phyloP scores from a whole-genome alignment of 768 basidiomycete species.

The Boletellus emodensis region DNA sequence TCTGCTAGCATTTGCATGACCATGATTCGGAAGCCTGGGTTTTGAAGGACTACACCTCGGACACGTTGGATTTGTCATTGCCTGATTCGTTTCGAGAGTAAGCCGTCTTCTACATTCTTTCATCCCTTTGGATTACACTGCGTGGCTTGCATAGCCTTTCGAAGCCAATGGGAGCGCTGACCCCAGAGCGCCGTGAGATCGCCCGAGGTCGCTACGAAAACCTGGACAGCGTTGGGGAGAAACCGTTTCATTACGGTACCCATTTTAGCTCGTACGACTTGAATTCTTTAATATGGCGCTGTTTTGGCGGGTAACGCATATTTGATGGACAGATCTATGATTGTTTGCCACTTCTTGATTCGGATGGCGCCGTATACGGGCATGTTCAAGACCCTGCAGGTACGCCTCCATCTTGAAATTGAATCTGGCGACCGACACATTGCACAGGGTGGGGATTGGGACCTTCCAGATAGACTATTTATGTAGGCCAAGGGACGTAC shows the following conservation, averaged over 20 bases:
- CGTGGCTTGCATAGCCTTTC: conserved; percentile 50
- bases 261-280: conserved; percentile 72
- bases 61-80: conserved; percentile 59
- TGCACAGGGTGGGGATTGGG: conserved; percentile 86
- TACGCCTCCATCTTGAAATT: conserved; percentile 18
- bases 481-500: conserved; percentile 38
- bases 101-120: conserved; percentile 20
- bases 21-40: conserved; percentile 69
- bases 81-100: conserved; percentile 70
- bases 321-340: conserved; percentile 61
- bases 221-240: conserved; percentile 74
- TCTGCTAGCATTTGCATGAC: not conserved
- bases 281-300: not conserved
- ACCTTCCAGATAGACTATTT: conserved; percentile 85
- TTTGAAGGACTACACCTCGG: conserved; percentile 76
- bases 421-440: not conserved
- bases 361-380: conserved; percentile 86
- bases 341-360: conserved; percentile 91
- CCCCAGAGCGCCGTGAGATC: conserved; percentile 65
- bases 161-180: conserved; percentile 89
- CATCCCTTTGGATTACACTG: not conserved
- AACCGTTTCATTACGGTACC: conserved; percentile 90
- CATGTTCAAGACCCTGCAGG: conserved; percentile 90
- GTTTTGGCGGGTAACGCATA: not conserved
- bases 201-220: conserved; percentile 73